phyloP scores from a whole-genome alignment of 2,329 filamentous ascomycete genomes.

The Lomentospora prolificans region DNA sequence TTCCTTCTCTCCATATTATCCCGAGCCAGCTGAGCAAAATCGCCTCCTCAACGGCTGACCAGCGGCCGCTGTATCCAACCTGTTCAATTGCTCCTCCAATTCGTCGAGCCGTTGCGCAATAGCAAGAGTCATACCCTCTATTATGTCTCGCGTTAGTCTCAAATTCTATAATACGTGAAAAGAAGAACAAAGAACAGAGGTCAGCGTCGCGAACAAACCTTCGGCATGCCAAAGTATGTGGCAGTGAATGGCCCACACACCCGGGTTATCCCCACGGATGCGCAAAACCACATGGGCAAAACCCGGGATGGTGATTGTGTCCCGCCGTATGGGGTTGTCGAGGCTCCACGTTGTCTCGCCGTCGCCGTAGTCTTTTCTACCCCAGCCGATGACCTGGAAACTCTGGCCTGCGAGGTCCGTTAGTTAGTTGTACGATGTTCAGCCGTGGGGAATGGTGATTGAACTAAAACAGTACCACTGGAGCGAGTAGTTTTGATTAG shows the following conservation, averaged over 20 bases:
- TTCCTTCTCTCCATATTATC: no score
- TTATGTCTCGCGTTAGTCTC: not conserved
- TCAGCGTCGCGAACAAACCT: slow-evolving; percentile 3
- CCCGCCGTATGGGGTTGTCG: slow-evolving; percentile 23
- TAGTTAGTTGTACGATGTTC: not conserved
- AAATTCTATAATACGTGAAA: not conserved
- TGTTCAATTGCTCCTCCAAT: not conserved
- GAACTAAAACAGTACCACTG: no score
- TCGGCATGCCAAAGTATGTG: slow-evolving; percentile 49
- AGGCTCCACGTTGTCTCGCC: slow-evolving; percentile 13
- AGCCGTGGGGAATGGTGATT: not conserved
- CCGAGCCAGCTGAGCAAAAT: not conserved
- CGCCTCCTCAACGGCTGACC: not conserved
- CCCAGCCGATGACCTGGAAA: slow-evolving; percentile 36
- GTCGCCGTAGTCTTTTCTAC: slow-evolving; percentile 20
- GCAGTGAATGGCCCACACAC: slow-evolving; percentile 48
- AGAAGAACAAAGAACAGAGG: not conserved
- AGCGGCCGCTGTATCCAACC: not conserved
- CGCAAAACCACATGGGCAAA: slow-evolving; percentile 44
- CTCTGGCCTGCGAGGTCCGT: slow-evolving; percentile 31
- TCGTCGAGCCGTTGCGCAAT: not conserved
- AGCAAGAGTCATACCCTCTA: not conserved
- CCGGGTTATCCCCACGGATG: slow-evolving; percentile 47
- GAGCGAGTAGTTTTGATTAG: not conserved
- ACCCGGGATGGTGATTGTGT: slow-evolving; percentile 39